Conservation (phyloP, 2,329 filamentous ascomycete species). For the Hirsutella thompsonii region DNA sequence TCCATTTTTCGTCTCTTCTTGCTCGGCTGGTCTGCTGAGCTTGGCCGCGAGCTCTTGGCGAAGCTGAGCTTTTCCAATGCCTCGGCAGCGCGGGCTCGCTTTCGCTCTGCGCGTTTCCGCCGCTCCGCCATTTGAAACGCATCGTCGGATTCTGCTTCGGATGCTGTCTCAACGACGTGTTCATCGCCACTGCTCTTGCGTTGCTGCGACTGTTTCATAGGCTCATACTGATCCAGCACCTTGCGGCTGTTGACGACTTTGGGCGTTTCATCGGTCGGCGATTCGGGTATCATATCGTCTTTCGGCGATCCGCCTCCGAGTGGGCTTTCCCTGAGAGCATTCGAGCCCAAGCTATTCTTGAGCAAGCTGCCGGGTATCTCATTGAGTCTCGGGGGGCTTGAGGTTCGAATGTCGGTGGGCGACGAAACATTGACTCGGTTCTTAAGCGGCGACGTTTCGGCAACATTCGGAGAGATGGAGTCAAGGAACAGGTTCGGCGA, state of each 20-base stretch:
- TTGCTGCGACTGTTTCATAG: slow-evolving; percentile 32
- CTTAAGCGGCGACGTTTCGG: slow-evolving; percentile 35
- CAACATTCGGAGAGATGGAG: slow-evolving; percentile 30
- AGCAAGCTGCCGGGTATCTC: slow-evolving; percentile 16
- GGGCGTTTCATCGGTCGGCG: slow-evolving; percentile 15
- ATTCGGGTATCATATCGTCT: slow-evolving; percentile 22
- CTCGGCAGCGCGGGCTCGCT: slow-evolving; percentile 24
- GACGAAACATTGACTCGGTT: slow-evolving; percentile 33
- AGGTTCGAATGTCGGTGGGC: slow-evolving; percentile 24
- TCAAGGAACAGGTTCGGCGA: slow-evolving; percentile 36
- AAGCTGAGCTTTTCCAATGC: slow-evolving; percentile 29
- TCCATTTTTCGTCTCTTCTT: slow-evolving; percentile 15
- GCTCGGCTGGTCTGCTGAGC: slow-evolving; percentile 9
- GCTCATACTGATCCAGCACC: slow-evolving; percentile 30
- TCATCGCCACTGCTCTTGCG: slow-evolving; percentile 16
- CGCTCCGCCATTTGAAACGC: slow-evolving; percentile 19
- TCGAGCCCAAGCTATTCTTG: slow-evolving; percentile 8
- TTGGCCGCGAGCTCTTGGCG: slow-evolving; percentile 9
- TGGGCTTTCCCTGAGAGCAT: slow-evolving; percentile 13
- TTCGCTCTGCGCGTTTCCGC: slow-evolving; percentile 21
- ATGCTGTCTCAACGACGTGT: slow-evolving; percentile 11
- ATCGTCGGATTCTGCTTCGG: slow-evolving; percentile 23
- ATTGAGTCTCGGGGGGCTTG: slow-evolving; percentile 25
- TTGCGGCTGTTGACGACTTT: slow-evolving; percentile 12
- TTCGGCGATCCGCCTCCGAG: slow-evolving; percentile 11